A percentile compares a stretch with the other conserved stretches of the same genome.
These are phyloP conservation scores for Penicillium concentricum DNA, from an alignment of 2,329 filamentous ascomycete species.

Conservation along the genomic window DNA sequence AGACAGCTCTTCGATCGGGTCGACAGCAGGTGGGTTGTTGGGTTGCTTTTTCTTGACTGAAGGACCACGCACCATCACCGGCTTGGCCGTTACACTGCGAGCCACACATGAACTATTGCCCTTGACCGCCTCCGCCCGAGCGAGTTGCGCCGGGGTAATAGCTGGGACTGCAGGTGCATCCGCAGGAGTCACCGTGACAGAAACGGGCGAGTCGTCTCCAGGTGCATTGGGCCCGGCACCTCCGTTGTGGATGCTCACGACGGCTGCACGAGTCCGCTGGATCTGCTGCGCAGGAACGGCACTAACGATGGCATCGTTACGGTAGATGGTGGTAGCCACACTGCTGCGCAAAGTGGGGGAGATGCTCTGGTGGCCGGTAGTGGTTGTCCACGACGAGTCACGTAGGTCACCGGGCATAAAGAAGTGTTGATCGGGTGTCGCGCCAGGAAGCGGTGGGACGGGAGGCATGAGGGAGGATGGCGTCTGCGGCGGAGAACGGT, in stretches of 20 bases:
- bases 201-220: constrained; percentile 37
- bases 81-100: constrained; percentile 44
- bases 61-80: constrained; percentile 45
- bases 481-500: constrained; percentile 81
- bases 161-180: constrained; percentile 69
- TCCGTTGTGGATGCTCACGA: constrained; percentile 85
- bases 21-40: constrained; percentile 19
- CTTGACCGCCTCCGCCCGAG: constrained; percentile 38
- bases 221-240: constrained; percentile 44
- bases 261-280: constrained; percentile 81
- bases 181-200: constrained; percentile 30
- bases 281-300: constrained; percentile 78
- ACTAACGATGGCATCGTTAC: constrained; percentile 82
- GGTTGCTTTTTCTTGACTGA: constrained; percentile 35
- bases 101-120: constrained; percentile 45
- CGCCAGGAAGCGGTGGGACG: constrained; percentile 81
- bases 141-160: constrained; percentile 56
- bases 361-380: constrained; percentile 54
- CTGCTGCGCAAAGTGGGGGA: constrained; percentile 55
- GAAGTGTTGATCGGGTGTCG: constrained; percentile 76
- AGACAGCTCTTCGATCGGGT: constrained; percentile 20
- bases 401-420: constrained; percentile 88
- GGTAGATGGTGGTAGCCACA: constrained; percentile 91
- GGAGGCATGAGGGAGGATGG: constrained; percentile 81
- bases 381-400: constrained; percentile 84